Evolutionary conservation across 2,329 filamentous ascomycete species (phyloP).

Genomic region (Fusarium chuoi): DNA sequence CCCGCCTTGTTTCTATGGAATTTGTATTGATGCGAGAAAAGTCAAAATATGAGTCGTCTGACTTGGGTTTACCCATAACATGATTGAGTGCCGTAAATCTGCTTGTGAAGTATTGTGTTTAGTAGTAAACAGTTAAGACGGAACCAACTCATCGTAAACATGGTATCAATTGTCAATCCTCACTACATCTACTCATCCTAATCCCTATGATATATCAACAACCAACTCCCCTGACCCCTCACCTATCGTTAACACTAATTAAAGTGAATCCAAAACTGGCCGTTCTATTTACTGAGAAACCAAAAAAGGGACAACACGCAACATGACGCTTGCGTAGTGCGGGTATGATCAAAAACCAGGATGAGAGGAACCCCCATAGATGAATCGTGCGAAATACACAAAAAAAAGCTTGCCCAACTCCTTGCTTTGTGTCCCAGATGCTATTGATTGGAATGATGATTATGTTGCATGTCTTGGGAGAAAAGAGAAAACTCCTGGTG

Average conservation of each 20-base stretch:
- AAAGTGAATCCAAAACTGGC: conserved; percentile 21
- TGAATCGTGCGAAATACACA: conserved; percentile 29
- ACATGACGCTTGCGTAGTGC: conserved; percentile 4
- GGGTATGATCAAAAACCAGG: conserved; percentile 35
- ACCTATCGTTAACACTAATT: conserved; percentile 14
- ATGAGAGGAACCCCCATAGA: conserved; percentile 25
- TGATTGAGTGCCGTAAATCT: conserved; percentile 33
- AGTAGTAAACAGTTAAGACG: background rate
- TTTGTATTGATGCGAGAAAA: conserved; percentile 43
- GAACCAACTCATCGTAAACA: conserved; percentile 17
- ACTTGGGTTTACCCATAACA: conserved; percentile 34
- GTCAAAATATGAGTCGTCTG: conserved; percentile 42
- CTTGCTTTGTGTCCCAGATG: conserved; percentile 41
- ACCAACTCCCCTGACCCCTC: conserved; percentile 12
- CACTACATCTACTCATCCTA: conserved; percentile 27
- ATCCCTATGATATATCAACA: conserved; percentile 21
- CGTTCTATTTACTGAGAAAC: conserved; percentile 10
- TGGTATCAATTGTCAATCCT: conserved; percentile 42
- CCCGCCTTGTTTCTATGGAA: conserved; percentile 59
- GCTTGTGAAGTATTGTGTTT: background rate
- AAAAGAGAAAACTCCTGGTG: background rate
- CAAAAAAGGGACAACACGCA: conserved; percentile 16
- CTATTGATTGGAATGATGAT: conserved; percentile 31
- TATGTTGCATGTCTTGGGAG: conserved; percentile 16
- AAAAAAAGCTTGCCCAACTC: conserved; percentile 39